These are phyloP conservation scores for Diplodia corticola DNA, from an alignment of 2,329 filamentous ascomycete species.

Conservation along the genomic window DNA sequence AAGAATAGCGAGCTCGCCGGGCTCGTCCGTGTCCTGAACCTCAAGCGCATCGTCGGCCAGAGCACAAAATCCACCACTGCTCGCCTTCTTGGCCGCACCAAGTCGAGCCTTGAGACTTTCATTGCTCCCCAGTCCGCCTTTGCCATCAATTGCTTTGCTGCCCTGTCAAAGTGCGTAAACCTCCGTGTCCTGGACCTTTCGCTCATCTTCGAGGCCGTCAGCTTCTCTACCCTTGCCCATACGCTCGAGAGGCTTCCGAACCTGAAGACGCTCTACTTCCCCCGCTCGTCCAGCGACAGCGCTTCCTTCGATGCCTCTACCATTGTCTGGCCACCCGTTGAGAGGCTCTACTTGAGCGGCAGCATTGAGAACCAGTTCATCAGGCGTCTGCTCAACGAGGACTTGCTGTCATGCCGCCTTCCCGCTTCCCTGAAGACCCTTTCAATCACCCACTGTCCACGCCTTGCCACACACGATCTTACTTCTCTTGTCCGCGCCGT, in stretches of 20 bases:
- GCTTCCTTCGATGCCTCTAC: conserved; percentile 31
- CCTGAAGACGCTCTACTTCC: conserved; percentile 50
- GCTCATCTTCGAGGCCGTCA: conserved; percentile 53
- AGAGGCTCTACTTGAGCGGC: conserved; percentile 47
- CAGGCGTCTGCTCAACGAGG: conserved; percentile 37
- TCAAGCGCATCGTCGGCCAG: conserved; percentile 59
- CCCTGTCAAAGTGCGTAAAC: conserved; percentile 56
- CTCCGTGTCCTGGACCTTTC: conserved; percentile 55
- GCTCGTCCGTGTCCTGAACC: conserved; percentile 55
- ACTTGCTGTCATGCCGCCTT: conserved; percentile 33
- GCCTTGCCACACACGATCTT: conserved; percentile 38
- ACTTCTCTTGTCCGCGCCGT: conserved; percentile 40
- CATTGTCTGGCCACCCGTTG: conserved; percentile 47
- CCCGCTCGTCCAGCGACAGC: conserved; percentile 39
- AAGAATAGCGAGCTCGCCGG: conserved; percentile 50
- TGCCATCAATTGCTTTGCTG: conserved; percentile 57
- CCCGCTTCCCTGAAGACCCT: conserved; percentile 31
- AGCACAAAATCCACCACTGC: conserved; percentile 59
- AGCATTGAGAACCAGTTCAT: conserved; percentile 46
- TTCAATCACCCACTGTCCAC: conserved; percentile 46
- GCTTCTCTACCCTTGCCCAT: conserved; percentile 51
- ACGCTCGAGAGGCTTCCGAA: conserved; percentile 49
- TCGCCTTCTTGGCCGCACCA: conserved; percentile 56
- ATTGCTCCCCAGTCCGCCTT: conserved; percentile 60
- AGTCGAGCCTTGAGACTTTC: conserved; percentile 54